Base-by-base conservation (phyloP, 179 eudicot genomes). In the Drosera spatulata region DNA sequence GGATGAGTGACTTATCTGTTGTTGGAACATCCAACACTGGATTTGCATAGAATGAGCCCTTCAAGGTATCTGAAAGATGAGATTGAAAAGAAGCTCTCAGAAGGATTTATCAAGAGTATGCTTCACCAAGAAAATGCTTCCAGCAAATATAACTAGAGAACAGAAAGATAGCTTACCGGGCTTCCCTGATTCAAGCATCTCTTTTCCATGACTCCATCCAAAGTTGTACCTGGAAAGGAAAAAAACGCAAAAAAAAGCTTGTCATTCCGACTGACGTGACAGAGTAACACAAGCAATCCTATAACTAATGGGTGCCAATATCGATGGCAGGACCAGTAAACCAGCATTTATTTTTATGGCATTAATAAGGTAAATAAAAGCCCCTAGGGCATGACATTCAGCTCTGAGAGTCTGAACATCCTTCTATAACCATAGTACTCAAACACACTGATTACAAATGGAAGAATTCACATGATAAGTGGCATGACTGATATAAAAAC, bases 171-270 rank as follows among this genome's bases (percentile, higher is more conserved):
- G 33, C 33, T 22, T 79, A 77, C 97, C 97, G 72, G 72, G 95
- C 74, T 88, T 91, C 67, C 98, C 96, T 57, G 96, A 85, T 80
- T 88, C 96, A 62, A 91, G 96, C 75, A 83, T 91, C 72, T 91
- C 98, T 85, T 91, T 91, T 50, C 96, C 98, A 77, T 91, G 96
- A 70, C 98, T 91, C 98, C 98, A 91, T 73, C 98, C 98, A 76
- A 85, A 85, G 75, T 91, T 91, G 77, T 91, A 91, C 82, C 97
- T 91, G 69, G 40, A 50, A 22, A 22, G 1, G 33, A 22, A 22
- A 62, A 62, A 37, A 66, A 46, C 47, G 22, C 39, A n/a, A 40
- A 60, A 15, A 15, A 58, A 66, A 11, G 3, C 7, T 9, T 39
- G 8, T 2, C 14, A 13, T 33, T 33, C 8, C 10, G 39, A 7